Evolutionary conservation across 2,329 filamentous ascomycete species (phyloP), one percentile per base, ranked within the genome.

Genomic region (Neonectria neomacrospora): DNA sequence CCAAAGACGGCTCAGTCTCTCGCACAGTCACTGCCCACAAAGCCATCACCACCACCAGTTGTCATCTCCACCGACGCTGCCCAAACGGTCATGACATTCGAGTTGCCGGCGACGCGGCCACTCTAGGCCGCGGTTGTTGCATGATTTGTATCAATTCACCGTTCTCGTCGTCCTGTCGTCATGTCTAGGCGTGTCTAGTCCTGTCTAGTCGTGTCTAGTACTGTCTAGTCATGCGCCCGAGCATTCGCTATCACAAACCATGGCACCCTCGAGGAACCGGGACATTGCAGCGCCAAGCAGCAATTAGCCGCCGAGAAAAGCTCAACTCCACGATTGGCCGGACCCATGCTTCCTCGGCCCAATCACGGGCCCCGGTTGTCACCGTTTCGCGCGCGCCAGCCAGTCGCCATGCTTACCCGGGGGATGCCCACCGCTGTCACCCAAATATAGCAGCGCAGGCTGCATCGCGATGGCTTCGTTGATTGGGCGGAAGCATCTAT

Each of bases 301-400:
- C 61, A 61, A 50, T 63, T 74, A 76, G 72, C 68, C 73, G 74
- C 74, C 66, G 63, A 62, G 44, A 30, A 66, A 66, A 62, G 57
- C 64, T 57, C 55, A 52, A 48, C 47, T 39, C 32, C 47, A 55
- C 63, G 62, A 73, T 73, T 71, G 70, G 72, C 55, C 52, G 32
- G 59, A 47, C 63, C 58, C 58, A 18, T 63, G 54, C 28, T 20
- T 42, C 14, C 39, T 34, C n/a, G 26, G 52, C 48, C 73, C 76
- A 74, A 73, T 74, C 69, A 72, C 68, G 65, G 66, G 58, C 55
- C 54, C 58, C 54, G 44, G 54, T 62, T 48, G 63, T 65, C 61
- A 64, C 64, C 64, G 52, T 65, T 69, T 80, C 76, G 77, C 79
- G 78, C 79, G 78, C 79, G 78, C 77, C 76, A 80, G 74, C 75